Conservation (phyloP, 805 yeast genomes). For the Candida taoyuanica region DNA sequence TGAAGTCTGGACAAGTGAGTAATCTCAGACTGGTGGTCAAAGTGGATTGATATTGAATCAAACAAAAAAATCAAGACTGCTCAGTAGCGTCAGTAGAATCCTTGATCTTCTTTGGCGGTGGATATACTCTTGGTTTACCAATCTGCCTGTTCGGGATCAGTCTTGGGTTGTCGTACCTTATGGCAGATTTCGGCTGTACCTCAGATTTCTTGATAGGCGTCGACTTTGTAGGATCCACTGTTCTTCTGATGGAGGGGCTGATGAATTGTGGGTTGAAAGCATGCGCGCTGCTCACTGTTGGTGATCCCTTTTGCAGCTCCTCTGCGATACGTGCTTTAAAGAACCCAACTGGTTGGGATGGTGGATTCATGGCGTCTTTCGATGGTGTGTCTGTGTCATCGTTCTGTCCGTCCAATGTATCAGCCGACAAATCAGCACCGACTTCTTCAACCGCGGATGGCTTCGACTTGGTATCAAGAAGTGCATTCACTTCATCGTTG, state of each 20-base stretch:
- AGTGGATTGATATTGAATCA: no score
- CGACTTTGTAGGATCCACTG: slow-evolving; percentile 65
- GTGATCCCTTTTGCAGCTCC: slow-evolving; percentile 40
- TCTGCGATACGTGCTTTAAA: slow-evolving; percentile 65
- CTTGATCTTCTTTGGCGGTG: slow-evolving; percentile 18
- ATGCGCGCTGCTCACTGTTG: slow-evolving; percentile 32
- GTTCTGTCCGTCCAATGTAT: no score
- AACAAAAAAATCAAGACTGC: no score
- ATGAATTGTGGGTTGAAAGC: slow-evolving; percentile 55
- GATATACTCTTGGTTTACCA: slow-evolving; percentile 28
- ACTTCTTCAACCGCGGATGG: not conserved
- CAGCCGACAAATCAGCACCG: no score
- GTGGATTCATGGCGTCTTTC: slow-evolving; percentile 7
- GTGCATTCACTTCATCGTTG: slow-evolving; percentile 26
- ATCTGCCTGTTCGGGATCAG: slow-evolving; percentile 25
- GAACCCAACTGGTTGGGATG: slow-evolving; percentile 35
- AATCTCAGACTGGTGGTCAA: slow-evolving; percentile 12
- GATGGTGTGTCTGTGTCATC: slow-evolving; percentile 16
- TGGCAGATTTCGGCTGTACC: slow-evolving; percentile 9
- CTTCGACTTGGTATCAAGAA: slow-evolving; percentile 20
- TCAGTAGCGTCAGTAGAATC: not conserved
- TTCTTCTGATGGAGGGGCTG: slow-evolving; percentile 51
- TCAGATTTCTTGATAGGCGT: slow-evolving; percentile 50
- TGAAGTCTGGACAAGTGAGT: slow-evolving; percentile 4
- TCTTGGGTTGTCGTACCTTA: slow-evolving; percentile 27